A percentile compares a stretch with the other conserved stretches of the same genome.
These are phyloP conservation scores for Proliferodiscus dingleyae DNA, from an alignment of 2,329 filamentous ascomycete species.

Conservation along the genomic window DNA sequence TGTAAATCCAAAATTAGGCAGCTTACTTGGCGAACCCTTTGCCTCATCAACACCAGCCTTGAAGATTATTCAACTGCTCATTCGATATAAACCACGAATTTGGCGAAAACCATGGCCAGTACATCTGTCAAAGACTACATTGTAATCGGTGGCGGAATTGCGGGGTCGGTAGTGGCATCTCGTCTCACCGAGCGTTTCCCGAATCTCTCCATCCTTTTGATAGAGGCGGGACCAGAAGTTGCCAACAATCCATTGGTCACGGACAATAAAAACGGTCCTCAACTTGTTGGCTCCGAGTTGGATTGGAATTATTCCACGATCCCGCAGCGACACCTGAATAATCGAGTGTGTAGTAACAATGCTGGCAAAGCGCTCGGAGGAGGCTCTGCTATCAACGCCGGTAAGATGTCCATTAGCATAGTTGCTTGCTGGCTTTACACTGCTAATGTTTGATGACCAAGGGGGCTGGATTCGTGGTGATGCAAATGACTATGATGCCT, in stretches of 20 bases:
- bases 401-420: neutral
- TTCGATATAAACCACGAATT: too few relatives aligned
- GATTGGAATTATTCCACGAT: neutral
- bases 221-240: constrained; percentile 36
- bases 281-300: neutral
- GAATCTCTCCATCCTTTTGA: constrained; percentile 32
- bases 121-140: too few relatives aligned
- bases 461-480: constrained; percentile 41
- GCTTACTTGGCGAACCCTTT: too few relatives aligned
- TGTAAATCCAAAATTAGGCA: too few relatives aligned
- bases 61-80: too few relatives aligned
- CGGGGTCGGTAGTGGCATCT: constrained; percentile 34
- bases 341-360: too few relatives aligned
- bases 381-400: neutral
- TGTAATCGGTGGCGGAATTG: too few relatives aligned
- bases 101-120: too few relatives aligned
- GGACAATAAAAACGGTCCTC: neutral
- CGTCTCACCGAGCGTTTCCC: constrained; percentile 21
- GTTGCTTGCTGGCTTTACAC: neutral
- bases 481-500: constrained; percentile 41
- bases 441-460: constrained; percentile 32
- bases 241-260: neutral
- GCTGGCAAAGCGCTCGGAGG: neutral
- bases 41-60: too few relatives aligned
- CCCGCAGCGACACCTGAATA: too few relatives aligned